Evolutionary conservation across 768 basidiomycete genomes (phyloP).

Genomic region (Phylloporus sp.): DNA sequence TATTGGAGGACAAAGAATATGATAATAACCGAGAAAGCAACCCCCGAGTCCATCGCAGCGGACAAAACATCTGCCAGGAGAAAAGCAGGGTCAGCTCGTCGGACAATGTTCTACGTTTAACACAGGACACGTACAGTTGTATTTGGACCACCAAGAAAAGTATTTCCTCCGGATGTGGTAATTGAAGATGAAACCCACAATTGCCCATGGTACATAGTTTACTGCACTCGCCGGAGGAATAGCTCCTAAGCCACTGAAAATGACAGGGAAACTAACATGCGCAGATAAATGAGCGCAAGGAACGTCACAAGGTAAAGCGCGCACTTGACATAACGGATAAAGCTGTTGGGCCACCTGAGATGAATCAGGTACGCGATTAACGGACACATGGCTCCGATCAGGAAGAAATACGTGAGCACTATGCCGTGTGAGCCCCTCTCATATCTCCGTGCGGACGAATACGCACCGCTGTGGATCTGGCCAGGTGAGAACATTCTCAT

Average conservation of each 20-base stretch:
- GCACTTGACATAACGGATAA: conserved; percentile 60
- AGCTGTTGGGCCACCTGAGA: conserved; percentile 59
- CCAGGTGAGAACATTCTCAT: conserved; percentile 64
- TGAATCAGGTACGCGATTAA: conserved; percentile 49
- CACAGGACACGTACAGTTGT: conserved; percentile 30
- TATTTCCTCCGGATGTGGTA: conserved; percentile 55
- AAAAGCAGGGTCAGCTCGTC: conserved; percentile 20
- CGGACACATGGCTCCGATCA: conserved; percentile 65
- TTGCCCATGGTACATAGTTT: conserved; percentile 66
- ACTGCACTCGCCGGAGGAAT: conserved; percentile 66
- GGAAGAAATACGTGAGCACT: conserved; percentile 70
- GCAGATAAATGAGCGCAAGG: conserved; percentile 44
- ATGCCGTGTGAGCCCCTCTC: background rate
- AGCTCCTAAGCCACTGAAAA: conserved; percentile 53
- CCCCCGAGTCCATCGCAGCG: conserved; percentile 67
- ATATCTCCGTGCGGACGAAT: background rate
- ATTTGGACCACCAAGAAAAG: conserved; percentile 69
- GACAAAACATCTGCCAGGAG: conserved; percentile 63
- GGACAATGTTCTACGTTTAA: background rate
- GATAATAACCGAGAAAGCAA: conserved; percentile 54
- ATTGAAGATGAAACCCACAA: conserved; percentile 65
- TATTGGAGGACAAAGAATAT: conserved; percentile 65
- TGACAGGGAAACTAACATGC: conserved; percentile 36
- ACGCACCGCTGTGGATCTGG: conserved; percentile 50
- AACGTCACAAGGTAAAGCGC: conserved; percentile 49